Percentiles rank a stretch among this genome's conserved stretches.
Evolutionary conservation across 805 yeast genomes (phyloP).

Genomic region (Ogataea nonfermentans): DNA sequence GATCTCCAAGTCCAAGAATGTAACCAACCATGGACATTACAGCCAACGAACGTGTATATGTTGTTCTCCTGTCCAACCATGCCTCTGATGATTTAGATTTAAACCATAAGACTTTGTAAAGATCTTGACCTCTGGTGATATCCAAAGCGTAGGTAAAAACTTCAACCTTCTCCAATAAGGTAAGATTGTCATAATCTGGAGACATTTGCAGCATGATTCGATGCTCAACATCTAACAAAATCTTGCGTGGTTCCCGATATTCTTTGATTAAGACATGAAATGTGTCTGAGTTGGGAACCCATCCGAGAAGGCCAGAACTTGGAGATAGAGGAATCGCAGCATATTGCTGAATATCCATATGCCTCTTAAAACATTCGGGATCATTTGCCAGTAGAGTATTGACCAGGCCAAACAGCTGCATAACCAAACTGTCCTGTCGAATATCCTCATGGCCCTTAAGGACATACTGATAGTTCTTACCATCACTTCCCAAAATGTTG

Average conservation of each 20-base stretch:
- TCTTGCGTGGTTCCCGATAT: slow-evolving; percentile 87
- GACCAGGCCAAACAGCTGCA: slow-evolving; percentile 96
- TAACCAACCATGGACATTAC: slow-evolving; percentile 99
- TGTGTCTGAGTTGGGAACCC: slow-evolving; percentile 98
- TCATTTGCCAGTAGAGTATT: slow-evolving; percentile 86
- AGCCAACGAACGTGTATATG: slow-evolving; percentile 92
- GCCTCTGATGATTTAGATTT: slow-evolving; percentile 95
- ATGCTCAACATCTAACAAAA: slow-evolving; percentile 87
- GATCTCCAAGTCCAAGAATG: slow-evolving; percentile 92
- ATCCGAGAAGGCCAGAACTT: slow-evolving; percentile 91
- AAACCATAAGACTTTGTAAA: slow-evolving; percentile 93
- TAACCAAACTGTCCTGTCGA: slow-evolving; percentile 93
- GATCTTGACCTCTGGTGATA: slow-evolving; percentile 93
- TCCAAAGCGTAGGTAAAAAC: slow-evolving; percentile 95
- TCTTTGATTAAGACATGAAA: slow-evolving; percentile 91
- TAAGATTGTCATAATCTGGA: slow-evolving; percentile 88
- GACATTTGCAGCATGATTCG: slow-evolving; percentile 97
- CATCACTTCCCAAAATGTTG: slow-evolving; percentile 82
- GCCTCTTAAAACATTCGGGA: slow-evolving; percentile 94
- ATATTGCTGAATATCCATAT: slow-evolving; percentile 85
- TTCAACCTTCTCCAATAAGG: slow-evolving; percentile 89
- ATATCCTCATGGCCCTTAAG: slow-evolving; percentile 98
- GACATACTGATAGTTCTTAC: slow-evolving; percentile 77
- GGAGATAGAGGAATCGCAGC: slow-evolving; percentile 97
- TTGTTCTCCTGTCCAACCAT: slow-evolving; percentile 96